Conservation (phyloP, 805 yeast genomes). For the Kazachstania psychrophila region DNA sequence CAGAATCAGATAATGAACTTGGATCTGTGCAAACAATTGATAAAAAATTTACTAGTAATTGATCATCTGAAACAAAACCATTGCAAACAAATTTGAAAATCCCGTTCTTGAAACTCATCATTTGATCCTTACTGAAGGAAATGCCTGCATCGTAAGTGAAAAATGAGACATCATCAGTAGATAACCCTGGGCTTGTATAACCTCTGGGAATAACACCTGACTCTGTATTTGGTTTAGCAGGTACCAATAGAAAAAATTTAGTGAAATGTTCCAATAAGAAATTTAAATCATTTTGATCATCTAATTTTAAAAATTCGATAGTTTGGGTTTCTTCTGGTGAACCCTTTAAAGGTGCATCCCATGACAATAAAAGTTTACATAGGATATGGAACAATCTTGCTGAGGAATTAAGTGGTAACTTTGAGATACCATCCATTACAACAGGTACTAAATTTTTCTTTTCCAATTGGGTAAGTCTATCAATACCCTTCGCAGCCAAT, state of each 20-base stretch:
- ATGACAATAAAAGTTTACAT: slow-evolving; percentile 41
- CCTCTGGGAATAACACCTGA: slow-evolving; percentile 35
- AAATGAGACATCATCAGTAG: slow-evolving; percentile 46
- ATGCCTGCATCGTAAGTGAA: slow-evolving; percentile 65
- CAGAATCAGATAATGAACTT: slow-evolving; percentile 45
- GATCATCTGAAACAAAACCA: slow-evolving; percentile 35
- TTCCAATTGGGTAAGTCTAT: slow-evolving; percentile 38
- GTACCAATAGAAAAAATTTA: slow-evolving; percentile 48
- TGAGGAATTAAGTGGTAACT: slow-evolving; percentile 29
- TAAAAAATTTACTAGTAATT: slow-evolving; percentile 38
- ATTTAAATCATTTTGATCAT: slow-evolving; percentile 32
- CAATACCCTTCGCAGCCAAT: slow-evolving; percentile 60
- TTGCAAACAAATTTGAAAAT: slow-evolving; percentile 28
- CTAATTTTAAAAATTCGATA: slow-evolving; percentile 31
- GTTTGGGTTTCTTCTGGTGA: slow-evolving; percentile 34
- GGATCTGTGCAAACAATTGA: slow-evolving; percentile 56
- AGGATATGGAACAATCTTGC: slow-evolving; percentile 57
- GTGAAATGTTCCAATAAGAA: slow-evolving; percentile 42
- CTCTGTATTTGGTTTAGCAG: slow-evolving; percentile 32
- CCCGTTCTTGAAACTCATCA: slow-evolving; percentile 35
- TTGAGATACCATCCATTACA: slow-evolving; percentile 39
- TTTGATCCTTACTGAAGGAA: slow-evolving; percentile 40
- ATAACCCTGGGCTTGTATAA: slow-evolving; percentile 54
- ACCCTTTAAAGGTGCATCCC: slow-evolving; percentile 44
- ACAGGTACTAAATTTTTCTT: slow-evolving; percentile 36